Evolutionary conservation across 1,284 basidiomycete genomes (phyloP), one percentile per base, ranked within the genome.

Genomic region (Fistulina hepatica): DNA sequence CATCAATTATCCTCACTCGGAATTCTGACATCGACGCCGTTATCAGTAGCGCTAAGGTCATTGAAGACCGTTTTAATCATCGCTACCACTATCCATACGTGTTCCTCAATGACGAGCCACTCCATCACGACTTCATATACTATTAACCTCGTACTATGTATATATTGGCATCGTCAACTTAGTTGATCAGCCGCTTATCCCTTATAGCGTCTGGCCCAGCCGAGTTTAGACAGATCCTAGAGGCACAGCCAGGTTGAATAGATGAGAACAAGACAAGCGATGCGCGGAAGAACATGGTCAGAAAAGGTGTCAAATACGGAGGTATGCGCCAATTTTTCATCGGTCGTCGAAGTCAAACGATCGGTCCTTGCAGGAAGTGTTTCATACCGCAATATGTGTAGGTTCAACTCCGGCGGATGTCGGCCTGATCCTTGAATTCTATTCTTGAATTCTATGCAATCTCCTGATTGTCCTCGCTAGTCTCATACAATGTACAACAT

Each of bases 401-500:
- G 94, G 20, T 97, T 82, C 66, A 92, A 95, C 58, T 91, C 88
- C 39, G 91, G 91, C 28, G n/a, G n/a, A n/a, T n/a, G 89, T 90
- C 60, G 61, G 22, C 15, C n/a, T n/a, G n/a, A n/a, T n/a, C n/a
- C n/a, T n/a, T n/a, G n/a, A n/a, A n/a, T n/a, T n/a, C n/a, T n/a
- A n/a, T n/a, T n/a, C n/a, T n/a, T n/a, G n/a, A n/a, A n/a, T n/a
- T n/a, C n/a, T n/a, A n/a, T n/a, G n/a, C n/a, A n/a, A n/a, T n/a
- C n/a, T n/a, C n/a, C n/a, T n/a, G n/a, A n/a, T n/a, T n/a, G n/a
- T n/a, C n/a, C n/a, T n/a, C n/a, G n/a, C n/a, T n/a, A n/a, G n/a
- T n/a, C n/a, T n/a, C n/a, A n/a, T n/a, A n/a, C n/a, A n/a, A n/a
- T n/a, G n/a, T n/a, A n/a, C n/a, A n/a, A n/a, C n/a, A n/a, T n/a